A percentile compares a stretch with the other conserved stretches of the same genome.
These are phyloP conservation scores for Trametes cubensis DNA, from an alignment of 768 basidiomycete genomes.

Conservation along the genomic window DNA sequence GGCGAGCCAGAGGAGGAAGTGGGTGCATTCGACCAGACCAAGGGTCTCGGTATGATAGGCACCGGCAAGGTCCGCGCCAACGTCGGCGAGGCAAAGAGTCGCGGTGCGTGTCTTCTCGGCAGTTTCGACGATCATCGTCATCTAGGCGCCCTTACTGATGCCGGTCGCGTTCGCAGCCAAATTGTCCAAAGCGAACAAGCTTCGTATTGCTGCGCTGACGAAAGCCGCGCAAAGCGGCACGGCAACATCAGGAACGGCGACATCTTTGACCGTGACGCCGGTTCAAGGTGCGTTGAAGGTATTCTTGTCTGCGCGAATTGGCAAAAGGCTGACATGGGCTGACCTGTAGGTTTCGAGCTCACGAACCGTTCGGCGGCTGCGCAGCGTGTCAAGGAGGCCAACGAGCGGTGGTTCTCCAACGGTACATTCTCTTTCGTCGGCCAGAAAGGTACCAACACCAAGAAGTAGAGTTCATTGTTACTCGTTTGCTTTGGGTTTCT, in stretches of 20 bases:
- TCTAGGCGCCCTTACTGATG: not conserved
- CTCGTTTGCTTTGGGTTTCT: not conserved
- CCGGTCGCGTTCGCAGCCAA: slow-evolving; percentile 62
- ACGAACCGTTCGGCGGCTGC: slow-evolving; percentile 87
- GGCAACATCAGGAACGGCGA: slow-evolving; percentile 78
- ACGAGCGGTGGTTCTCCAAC: slow-evolving; percentile 93
- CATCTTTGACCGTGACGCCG: slow-evolving; percentile 91
- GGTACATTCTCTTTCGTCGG: slow-evolving; percentile 83
- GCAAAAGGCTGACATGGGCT: slow-evolving; percentile 20
- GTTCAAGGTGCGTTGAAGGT: slow-evolving; percentile 71
- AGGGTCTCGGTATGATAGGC: slow-evolving; percentile 97
- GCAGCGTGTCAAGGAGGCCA: slow-evolving; percentile 92
- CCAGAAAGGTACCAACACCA: slow-evolving; percentile 44
- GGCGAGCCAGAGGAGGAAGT: slow-evolving; percentile 96
- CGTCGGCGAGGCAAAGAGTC: slow-evolving; percentile 85
- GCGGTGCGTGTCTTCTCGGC: slow-evolving; percentile 56
- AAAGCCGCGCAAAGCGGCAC: slow-evolving; percentile 65
- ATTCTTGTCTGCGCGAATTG: not conserved
- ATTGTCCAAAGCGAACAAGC: slow-evolving; percentile 91
- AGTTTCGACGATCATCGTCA: not conserved
- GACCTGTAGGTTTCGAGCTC: slow-evolving; percentile 78
- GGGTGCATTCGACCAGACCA: slow-evolving; percentile 96
- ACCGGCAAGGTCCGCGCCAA: slow-evolving; percentile 91
- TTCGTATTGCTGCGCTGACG: slow-evolving; percentile 83
- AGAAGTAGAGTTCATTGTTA: slow-evolving; percentile 4